These are phyloP conservation scores for Diaporthe eres DNA, from an alignment of 2,329 filamentous ascomycete species.

Conservation along the genomic window DNA sequence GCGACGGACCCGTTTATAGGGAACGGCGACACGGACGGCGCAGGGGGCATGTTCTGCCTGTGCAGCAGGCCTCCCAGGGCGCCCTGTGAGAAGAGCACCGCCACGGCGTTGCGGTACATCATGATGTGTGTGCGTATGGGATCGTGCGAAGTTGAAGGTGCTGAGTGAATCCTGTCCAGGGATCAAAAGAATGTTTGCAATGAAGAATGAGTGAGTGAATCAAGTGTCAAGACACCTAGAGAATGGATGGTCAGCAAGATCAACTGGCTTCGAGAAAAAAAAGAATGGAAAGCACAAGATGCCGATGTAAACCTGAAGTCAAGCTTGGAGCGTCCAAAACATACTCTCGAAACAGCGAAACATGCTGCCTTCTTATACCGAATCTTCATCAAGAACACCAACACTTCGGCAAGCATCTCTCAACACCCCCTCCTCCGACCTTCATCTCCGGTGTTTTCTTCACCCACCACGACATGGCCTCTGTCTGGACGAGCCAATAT, in stretches of 20 bases:
- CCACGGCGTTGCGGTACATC: conserved; percentile 36
- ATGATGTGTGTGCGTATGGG: conserved; percentile 14
- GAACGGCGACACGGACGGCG: conserved; percentile 27
- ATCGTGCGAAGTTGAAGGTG: neutral
- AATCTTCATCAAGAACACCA: neutral
- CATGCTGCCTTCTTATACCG: conserved; percentile 19
- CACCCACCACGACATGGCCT: conserved; percentile 15
- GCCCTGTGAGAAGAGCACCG: conserved; percentile 37
- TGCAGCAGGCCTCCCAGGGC: conserved; percentile 31
- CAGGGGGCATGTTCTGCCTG: conserved; percentile 31
- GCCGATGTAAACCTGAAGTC: conserved; percentile 24
- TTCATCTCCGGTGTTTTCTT: conserved; percentile 29
- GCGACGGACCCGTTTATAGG: conserved; percentile 22
- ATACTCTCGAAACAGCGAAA: neutral
- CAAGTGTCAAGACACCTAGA: conserved; percentile 27
- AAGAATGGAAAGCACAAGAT: conserved; percentile 31
- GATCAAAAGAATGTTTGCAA: conserved; percentile 27
- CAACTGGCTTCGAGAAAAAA: conserved; percentile 22
- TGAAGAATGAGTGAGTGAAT: conserved; percentile 22
- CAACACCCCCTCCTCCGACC: conserved; percentile 14
- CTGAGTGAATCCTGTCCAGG: conserved; percentile 26
- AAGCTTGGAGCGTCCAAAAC: neutral
- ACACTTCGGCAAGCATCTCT: conserved; percentile 5
- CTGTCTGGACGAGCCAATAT: neutral
- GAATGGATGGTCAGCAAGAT: conserved; percentile 31